Conservation (phyloP, 352 stramenopile species). For the Pythium rhizo-oryzae region DNA sequence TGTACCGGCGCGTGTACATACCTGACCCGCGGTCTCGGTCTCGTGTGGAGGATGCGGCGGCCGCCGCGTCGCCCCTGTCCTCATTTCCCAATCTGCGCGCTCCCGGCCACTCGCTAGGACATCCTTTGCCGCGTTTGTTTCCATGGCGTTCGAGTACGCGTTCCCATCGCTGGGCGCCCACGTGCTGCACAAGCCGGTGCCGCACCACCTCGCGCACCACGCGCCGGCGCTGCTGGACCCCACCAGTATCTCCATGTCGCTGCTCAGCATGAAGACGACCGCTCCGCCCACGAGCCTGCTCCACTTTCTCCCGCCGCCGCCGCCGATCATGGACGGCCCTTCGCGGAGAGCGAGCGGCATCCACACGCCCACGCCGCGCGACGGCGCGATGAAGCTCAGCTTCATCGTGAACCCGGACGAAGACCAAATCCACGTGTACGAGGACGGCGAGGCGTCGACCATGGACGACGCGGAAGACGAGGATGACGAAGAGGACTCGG, state of each 20-base stretch:
- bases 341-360: too few relatives aligned
- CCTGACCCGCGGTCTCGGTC: background rate
- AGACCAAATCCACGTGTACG: constrained; percentile 1
- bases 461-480: constrained; percentile 22
- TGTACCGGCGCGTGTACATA: too few relatives aligned
- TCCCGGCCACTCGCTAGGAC: background rate
- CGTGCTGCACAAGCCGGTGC: constrained; percentile 9
- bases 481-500: constrained; percentile 19
- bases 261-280: constrained; percentile 25
- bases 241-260: constrained; percentile 24
- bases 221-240: constrained; percentile 14
- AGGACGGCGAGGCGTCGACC: constrained; percentile 21
- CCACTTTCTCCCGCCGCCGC: constrained; percentile 13
- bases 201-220: background rate
- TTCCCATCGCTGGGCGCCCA: background rate
- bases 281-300: constrained; percentile 17
- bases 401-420: constrained; percentile 56
- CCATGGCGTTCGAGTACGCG: constrained; percentile 7
- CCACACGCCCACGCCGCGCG: background rate
- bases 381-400: constrained; percentile 52
- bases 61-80: background rate
- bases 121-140: too few relatives aligned
- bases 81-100: constrained; percentile 2
- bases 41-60: background rate
- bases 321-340: background rate